A percentile compares a stretch with the other conserved stretches of the same genome.
phyloP scores from a whole-genome alignment of 2,329 filamentous ascomycete species.

The Colletotrichum echinochloae region DNA sequence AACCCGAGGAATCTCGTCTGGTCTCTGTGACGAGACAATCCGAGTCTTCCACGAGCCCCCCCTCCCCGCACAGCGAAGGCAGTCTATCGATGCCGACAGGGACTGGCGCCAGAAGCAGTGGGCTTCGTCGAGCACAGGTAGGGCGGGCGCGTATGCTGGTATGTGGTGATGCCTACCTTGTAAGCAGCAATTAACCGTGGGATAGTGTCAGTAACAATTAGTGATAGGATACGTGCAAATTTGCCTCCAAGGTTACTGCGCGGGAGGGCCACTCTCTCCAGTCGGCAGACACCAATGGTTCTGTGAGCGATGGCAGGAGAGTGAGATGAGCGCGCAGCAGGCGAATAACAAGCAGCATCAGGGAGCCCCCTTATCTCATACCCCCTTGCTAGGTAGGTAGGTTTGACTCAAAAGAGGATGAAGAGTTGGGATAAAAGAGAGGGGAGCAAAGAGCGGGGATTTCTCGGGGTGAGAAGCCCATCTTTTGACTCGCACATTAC shows the following conservation, averaged over 20 bases:
- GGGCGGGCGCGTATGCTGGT: conserved; percentile 1
- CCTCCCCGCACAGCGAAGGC: background rate
- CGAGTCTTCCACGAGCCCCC: no score
- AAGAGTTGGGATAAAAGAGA: background rate
- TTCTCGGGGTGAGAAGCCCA: conserved; percentile 33
- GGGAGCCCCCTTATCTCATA: background rate
- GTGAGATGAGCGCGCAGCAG: conserved; percentile 21
- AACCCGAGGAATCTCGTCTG: background rate
- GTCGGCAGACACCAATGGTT: conserved; percentile 1
- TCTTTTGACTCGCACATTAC: conserved; percentile 15
- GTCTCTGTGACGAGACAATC: background rate
- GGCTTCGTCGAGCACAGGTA: background rate
- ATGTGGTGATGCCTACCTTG: background rate
- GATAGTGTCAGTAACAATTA: background rate
- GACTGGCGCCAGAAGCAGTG: background rate
- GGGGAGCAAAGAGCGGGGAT: conserved; percentile 28
- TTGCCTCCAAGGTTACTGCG: conserved; percentile 5
- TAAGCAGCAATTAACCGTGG: background rate
- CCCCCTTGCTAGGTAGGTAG: background rate
- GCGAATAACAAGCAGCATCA: background rate
- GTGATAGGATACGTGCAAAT: background rate
- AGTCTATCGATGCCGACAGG: background rate
- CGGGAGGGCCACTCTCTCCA: conserved; percentile 13
- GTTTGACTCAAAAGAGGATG: conserved; percentile 15
- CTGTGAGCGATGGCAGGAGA: conserved; percentile 16